A percentile compares a stretch with the other conserved stretches of the same genome.
Conservation (phyloP, 2,329 filamentous ascomycete species). For the Epichloe aotearoae region DNA sequence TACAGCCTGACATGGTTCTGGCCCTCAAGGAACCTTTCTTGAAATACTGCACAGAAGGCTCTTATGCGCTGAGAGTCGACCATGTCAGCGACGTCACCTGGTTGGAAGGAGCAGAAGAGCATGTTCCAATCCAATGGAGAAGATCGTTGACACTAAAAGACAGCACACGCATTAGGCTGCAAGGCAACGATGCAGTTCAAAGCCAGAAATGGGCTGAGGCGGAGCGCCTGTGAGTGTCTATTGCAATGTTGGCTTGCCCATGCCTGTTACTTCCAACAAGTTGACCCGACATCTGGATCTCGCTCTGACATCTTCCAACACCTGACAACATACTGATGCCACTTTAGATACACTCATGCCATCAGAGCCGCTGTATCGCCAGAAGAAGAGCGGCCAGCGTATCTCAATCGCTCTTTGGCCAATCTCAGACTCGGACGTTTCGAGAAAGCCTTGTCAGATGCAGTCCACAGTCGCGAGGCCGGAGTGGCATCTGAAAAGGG, state of each 20-base stretch:
- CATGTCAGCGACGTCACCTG: conserved; percentile 35
- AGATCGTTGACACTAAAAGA: background rate
- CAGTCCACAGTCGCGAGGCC: conserved; percentile 7
- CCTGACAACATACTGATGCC: background rate
- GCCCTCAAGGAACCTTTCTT: conserved; percentile 43
- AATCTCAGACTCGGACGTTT: conserved; percentile 18
- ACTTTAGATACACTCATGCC: conserved; percentile 23
- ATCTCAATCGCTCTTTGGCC: conserved; percentile 22
- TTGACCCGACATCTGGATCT: too few relatives aligned
- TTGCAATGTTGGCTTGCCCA: background rate
- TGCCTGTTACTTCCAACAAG: too few relatives aligned
- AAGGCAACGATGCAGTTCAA: conserved; percentile 22
- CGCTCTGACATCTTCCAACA: too few relatives aligned
- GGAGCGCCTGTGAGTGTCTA: conserved; percentile 17
- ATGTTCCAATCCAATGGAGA: conserved; percentile 26
- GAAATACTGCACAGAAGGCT: conserved; percentile 23
- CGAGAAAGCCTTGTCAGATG: conserved; percentile 19
- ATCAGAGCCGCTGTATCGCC: conserved; percentile 18
- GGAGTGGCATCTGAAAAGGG: conserved; percentile 25
- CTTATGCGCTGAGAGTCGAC: conserved; percentile 35
- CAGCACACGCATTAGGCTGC: conserved; percentile 9
- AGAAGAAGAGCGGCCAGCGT: conserved; percentile 21
- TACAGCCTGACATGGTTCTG: conserved; percentile 21
- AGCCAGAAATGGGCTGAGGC: conserved; percentile 16
- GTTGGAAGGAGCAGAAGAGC: conserved; percentile 21